Percentiles rank a stretch among this genome's conserved stretches.
Evolutionary conservation across 306 rosid genomes (phyloP).

Genomic region (Lathyrus tuberosus): DNA sequence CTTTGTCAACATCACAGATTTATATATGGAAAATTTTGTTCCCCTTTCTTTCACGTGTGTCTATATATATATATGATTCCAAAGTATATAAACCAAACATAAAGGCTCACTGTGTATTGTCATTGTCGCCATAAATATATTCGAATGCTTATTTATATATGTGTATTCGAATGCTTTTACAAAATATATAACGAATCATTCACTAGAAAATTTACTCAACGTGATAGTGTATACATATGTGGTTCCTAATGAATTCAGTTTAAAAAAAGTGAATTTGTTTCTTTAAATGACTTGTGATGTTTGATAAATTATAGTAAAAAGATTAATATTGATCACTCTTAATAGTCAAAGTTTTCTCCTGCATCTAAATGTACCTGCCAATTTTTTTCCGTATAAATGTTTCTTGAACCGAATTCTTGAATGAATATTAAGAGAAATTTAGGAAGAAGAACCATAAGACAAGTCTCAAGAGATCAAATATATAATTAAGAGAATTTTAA

Average conservation of each 20-base stretch:
- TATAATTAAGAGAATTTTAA: too few species aligned
- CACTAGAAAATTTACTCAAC: not conserved
- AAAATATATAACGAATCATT: not conserved
- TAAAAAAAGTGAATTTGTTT: too few species aligned
- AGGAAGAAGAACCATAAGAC: too few species aligned
- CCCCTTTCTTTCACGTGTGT: slow-evolving; percentile 41
- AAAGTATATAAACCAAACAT: slow-evolving; percentile 26
- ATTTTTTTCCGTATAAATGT: too few species aligned
- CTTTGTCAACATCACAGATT: slow-evolving; percentile 20
- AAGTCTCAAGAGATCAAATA: too few species aligned
- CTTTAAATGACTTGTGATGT: not conserved
- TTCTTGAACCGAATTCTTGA: too few species aligned
- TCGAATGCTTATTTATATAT: not conserved
- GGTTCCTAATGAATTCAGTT: not conserved
- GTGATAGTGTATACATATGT: not conserved
- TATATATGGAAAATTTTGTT: slow-evolving; percentile 34
- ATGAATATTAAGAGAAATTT: too few species aligned
- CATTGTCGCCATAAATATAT: slow-evolving; percentile 35
- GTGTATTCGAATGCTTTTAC: too few species aligned
- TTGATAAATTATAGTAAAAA: too few species aligned
- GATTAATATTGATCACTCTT: too few species aligned
- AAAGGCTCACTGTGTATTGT: slow-evolving; percentile 21
- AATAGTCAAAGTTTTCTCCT: too few species aligned
- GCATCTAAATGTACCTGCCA: too few species aligned
- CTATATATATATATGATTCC: slow-evolving; percentile 34